Evolutionary conservation across 1,139 yeast genomes (phyloP).

Genomic region (Suhomyces bolitotheri): DNA sequence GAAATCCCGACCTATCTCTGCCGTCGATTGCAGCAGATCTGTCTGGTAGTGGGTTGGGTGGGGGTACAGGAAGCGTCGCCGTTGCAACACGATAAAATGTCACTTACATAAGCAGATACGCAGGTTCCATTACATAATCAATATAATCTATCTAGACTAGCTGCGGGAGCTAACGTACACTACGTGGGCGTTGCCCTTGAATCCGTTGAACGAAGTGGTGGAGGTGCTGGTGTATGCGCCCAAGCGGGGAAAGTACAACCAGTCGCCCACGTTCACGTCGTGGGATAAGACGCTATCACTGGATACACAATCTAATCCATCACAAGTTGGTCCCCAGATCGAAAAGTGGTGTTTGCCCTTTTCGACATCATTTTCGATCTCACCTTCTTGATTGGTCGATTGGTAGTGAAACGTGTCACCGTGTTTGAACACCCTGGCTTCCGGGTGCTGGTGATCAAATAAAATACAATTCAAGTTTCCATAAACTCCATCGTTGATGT

Average conservation of each 20-base stretch:
- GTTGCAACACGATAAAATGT: too few relatives aligned
- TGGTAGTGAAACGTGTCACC: slow-evolving; percentile 49
- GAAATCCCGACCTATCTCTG: too few relatives aligned
- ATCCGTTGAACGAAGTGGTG: slow-evolving; percentile 86
- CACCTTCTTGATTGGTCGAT: slow-evolving; percentile 20
- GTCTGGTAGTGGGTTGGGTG: too few relatives aligned
- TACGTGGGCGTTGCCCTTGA: slow-evolving; percentile 60
- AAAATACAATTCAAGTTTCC: slow-evolving; percentile 93
- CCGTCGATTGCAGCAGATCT: too few relatives aligned
- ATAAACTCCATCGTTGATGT: slow-evolving; percentile 92
- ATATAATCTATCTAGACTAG: too few relatives aligned
- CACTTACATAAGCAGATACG: too few relatives aligned
- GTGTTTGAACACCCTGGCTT: slow-evolving; percentile 63
- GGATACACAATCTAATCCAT: slow-evolving; percentile 86
- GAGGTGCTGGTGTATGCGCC: slow-evolving; percentile 98
- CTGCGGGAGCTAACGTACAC: slow-evolving; percentile 58
- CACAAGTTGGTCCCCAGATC: slow-evolving; percentile 98
- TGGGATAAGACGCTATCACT: slow-evolving; percentile 52
- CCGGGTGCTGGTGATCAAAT: slow-evolving; percentile 86
- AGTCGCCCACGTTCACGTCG: slow-evolving; percentile 79
- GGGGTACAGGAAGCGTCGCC: too few relatives aligned
- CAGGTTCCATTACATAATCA: too few relatives aligned
- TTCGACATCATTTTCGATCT: slow-evolving; percentile 21
- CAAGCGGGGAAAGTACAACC: slow-evolving; percentile 80
- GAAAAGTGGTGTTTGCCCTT: slow-evolving; percentile 49